Evolutionary conservation across 1,284 basidiomycete species (phyloP).

Genomic region (Boletus sp.): DNA sequence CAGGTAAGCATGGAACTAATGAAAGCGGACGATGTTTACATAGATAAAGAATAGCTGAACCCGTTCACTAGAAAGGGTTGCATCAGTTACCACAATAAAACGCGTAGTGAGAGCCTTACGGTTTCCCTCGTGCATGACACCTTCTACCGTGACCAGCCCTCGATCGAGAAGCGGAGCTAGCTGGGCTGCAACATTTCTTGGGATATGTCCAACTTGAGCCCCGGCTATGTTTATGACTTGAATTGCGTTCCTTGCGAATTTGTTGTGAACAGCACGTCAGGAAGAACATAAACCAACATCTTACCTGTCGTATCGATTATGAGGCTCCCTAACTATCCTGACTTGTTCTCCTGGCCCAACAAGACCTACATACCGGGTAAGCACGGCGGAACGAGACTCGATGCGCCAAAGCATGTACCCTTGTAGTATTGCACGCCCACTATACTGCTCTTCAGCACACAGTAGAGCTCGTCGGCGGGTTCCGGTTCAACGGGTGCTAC

Average conservation of each 20-base stretch:
- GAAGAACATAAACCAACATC: conserved; percentile 9
- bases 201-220: conserved; percentile 77
- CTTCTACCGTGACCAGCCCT: conserved; percentile 64
- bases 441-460: conserved; percentile 54
- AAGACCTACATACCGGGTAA: conserved; percentile 45
- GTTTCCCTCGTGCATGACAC: conserved; percentile 71
- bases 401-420: conserved; percentile 38
- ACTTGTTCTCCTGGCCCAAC: conserved; percentile 79
- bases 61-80: conserved; percentile 38
- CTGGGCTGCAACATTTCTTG: conserved; percentile 54
- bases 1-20: conserved; percentile 3
- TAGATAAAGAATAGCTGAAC: conserved; percentile 51
- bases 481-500: conserved; percentile 44
- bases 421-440: conserved; percentile 83
- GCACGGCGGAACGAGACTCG: neutral
- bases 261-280: neutral
- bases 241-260: conserved; percentile 58
- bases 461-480: conserved; percentile 60
- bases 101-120: conserved; percentile 38
- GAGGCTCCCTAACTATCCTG: conserved; percentile 63
- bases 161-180: conserved; percentile 72
- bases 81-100: conserved; percentile 2
- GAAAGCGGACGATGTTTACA: conserved; percentile 39
- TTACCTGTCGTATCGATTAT: conserved; percentile 65
- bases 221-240: conserved; percentile 74